Percentiles rank a stretch among this genome's conserved stretches.
Conservation (phyloP, 2,329 filamentous ascomycete species). For the Chaetothyriales sp. region DNA sequence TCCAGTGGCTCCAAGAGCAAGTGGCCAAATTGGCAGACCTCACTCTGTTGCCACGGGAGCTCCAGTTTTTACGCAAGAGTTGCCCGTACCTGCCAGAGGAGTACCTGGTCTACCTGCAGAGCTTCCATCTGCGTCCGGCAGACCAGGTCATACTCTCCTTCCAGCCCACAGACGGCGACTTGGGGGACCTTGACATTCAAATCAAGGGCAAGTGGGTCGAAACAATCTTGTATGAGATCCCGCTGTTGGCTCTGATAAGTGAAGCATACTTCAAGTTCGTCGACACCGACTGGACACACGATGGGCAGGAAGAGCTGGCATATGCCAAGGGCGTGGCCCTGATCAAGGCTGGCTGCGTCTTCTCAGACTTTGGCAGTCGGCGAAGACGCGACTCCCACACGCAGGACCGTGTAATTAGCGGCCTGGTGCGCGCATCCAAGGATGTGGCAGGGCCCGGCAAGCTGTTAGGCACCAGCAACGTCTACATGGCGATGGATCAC, state of each 20-base stretch:
- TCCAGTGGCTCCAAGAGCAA: slow-evolving; percentile 72
- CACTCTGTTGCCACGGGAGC: slow-evolving; percentile 63
- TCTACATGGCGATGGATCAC: slow-evolving; percentile 92
- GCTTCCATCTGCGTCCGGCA: slow-evolving; percentile 66
- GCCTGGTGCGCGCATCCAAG: slow-evolving; percentile 64
- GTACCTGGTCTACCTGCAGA: slow-evolving; percentile 69
- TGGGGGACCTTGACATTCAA: slow-evolving; percentile 59
- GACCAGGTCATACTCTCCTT: slow-evolving; percentile 68
- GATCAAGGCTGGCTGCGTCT: slow-evolving; percentile 67
- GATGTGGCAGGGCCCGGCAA: slow-evolving; percentile 54
- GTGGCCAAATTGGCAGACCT: slow-evolving; percentile 77
- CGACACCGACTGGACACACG: slow-evolving; percentile 82
- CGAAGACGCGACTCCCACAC: slow-evolving; percentile 87
- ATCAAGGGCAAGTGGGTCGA: slow-evolving; percentile 81
- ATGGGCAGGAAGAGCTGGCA: slow-evolving; percentile 73
- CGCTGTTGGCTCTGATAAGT: slow-evolving; percentile 76
- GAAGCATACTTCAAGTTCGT: slow-evolving; percentile 97
- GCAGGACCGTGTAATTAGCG: slow-evolving; percentile 79
- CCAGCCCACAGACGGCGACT: slow-evolving; percentile 45
- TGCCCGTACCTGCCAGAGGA: slow-evolving; percentile 67
- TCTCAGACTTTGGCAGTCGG: slow-evolving; percentile 89
- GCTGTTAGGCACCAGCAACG: slow-evolving; percentile 83
- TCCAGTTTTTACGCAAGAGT: slow-evolving; percentile 59
- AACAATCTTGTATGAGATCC: slow-evolving; percentile 96
- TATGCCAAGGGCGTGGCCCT: slow-evolving; percentile 66